These are phyloP conservation scores for Leccinum ochraceum DNA, from an alignment of 768 basidiomycete species.

Conservation along the genomic window DNA sequence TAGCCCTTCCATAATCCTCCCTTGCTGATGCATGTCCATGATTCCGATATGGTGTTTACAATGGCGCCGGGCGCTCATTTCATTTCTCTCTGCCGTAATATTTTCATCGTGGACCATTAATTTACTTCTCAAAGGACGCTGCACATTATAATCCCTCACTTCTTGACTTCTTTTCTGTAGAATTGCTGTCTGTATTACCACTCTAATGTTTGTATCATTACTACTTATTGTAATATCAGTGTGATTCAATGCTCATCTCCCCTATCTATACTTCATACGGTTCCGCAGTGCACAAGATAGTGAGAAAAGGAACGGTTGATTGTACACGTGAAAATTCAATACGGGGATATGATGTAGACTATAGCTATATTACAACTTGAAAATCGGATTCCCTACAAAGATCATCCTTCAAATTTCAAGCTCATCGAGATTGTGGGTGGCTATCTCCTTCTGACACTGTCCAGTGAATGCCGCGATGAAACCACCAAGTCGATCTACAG, in stretches of 20 bases:
- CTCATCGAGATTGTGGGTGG: background rate
- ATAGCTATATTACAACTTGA: constrained; percentile 5
- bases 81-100: background rate
- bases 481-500: constrained; percentile 12
- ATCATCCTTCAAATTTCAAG: background rate
- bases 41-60: background rate
- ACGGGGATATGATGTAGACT: background rate
- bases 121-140: constrained; percentile 11
- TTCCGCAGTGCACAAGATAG: background rate
- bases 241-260: background rate
- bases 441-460: constrained; percentile 8
- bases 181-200: background rate
- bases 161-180: background rate
- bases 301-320: background rate
- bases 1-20: constrained; percentile 15
- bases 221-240: constrained; percentile 1
- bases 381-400: background rate
- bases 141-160: background rate
- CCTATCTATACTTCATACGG: background rate
- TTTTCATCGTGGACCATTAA: constrained; percentile 8
- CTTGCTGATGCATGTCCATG: constrained; percentile 19
- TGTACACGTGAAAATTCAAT: background rate
- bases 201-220: constrained; percentile 17
- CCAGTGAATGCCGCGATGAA: constrained; percentile 12
- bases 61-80: constrained; percentile 22